phyloP scores from a whole-genome alignment of 2,329 filamentous ascomycete species.

The Fusarium pseudocircinatum region DNA sequence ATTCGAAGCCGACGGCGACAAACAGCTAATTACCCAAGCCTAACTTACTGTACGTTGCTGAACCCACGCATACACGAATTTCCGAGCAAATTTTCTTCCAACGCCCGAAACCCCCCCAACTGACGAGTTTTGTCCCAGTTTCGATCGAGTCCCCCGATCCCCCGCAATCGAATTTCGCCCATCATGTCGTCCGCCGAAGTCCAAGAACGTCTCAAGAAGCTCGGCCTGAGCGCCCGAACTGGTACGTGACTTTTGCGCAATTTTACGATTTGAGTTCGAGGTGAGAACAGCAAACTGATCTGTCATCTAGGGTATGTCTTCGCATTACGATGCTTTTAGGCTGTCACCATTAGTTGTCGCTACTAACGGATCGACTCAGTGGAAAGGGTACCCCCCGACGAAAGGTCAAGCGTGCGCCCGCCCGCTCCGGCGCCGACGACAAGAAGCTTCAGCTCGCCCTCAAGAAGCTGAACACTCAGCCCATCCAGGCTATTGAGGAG shows the following conservation, averaged over 20 bases:
- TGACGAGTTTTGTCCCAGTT: constrained; percentile 44
- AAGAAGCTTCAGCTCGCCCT: constrained; percentile 98
- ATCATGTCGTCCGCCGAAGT: constrained; percentile 60
- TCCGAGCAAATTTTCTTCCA: constrained; percentile 10
- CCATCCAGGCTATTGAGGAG: constrained; percentile 99
- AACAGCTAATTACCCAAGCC: constrained; percentile 49
- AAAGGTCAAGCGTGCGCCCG: constrained; percentile 98
- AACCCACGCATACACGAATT: constrained; percentile 30
- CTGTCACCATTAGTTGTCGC: constrained; percentile 31
- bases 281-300: constrained; percentile 24
- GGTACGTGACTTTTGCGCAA: constrained; percentile 63
- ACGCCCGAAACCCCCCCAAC: constrained; percentile 34
- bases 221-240: constrained; percentile 65
- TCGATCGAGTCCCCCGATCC: constrained; percentile 44
- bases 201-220: constrained; percentile 70
- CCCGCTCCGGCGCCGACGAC: constrained; percentile 93
- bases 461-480: constrained; percentile 99
- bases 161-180: constrained; percentile 47
- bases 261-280: neutral
- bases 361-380: constrained; percentile 56
- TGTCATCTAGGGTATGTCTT: constrained; percentile 50
- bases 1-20: constrained; percentile 49
- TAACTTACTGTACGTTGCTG: constrained; percentile 48
- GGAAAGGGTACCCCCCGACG: constrained; percentile 98
- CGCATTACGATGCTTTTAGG: constrained; percentile 19